Evolutionary conservation across 2,329 filamentous ascomycete genomes (phyloP), one percentile per base, ranked within the genome.

Genomic region (Calycina marina): DNA sequence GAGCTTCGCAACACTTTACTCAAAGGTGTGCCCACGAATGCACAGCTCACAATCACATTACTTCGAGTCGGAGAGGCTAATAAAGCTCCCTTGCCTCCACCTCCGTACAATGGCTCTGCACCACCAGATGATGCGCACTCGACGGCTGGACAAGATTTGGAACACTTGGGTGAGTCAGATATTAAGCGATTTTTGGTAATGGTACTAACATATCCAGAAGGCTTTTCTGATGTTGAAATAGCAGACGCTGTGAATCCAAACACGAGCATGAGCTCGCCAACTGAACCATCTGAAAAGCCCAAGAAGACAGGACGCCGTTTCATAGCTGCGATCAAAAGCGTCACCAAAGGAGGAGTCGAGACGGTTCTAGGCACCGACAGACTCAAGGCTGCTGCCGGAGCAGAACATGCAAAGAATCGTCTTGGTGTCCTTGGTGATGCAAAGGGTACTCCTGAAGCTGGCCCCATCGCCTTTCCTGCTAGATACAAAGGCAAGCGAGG

Each of bases 11-110:
- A 84, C 51, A 83, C 78, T 0, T 52, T 90, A 1, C 69, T 93
- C 31, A 82, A 79, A 49, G 81, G 82, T 2, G 75, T 90, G 0
- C 84, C 84, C 1, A 93, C 83, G 2, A 90, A 92, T 49, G 81
- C 82, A 3, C 84, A 93, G 49, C 68, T 92, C 12, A 75, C 82
- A 0, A 60, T 92, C 16, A 92, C 83, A 0, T 64, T 92, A 2
- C 69, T 92, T 8, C 77, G 84, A 4, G 73, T 88, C 17, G 83
- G 82, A 25, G 84, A 92, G 55, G 71, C 70, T 8, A 86, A 86
- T 56, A 79, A 80, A 42, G 76, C 80, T 0, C 84, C 84, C 0
- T 56, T 92, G 0, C 81, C 82, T 0, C 74, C 68, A 0, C 75
- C 75, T 0, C 79, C 79, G 14, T 47, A 42, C 25, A 41, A 43